Evolutionary conservation across 2,329 filamentous ascomycete genomes (phyloP), one percentile per base, ranked within the genome.

Genomic region (Diaporthe humulicola): DNA sequence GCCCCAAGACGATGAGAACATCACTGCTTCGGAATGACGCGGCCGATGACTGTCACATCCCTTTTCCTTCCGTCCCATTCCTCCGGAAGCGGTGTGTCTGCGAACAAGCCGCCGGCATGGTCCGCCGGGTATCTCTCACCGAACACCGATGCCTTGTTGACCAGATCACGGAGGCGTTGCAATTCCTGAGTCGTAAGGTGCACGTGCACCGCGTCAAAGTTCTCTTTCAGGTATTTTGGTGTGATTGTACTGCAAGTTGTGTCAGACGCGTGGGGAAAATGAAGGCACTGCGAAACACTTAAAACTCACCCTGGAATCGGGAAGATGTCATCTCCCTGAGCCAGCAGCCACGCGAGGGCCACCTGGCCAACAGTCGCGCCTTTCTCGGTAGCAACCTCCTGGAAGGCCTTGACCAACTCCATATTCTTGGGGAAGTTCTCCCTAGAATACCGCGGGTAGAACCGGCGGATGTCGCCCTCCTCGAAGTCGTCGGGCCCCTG

Each of bases 281-380:
- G 28, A 19, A 9, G 52, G 50, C 1, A 3, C 14, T 25, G 15
- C 1, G 15, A 36, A 25, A 40, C 3, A 4, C 12, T 22, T 22
- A 19, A 22, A 30, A 48, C 60, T 33, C 40, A 67, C 2, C 87
- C 88, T 0, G 86, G 88, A 69, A 89, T 93, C 0, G 92, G 90
- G 78, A 91, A 88, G 67, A 93, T 84, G 77, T 92, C 89, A 12
- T 84, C 82, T 8, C 87, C 88, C 72, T 88, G 86, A 8, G 85
- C 82, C 71, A 85, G 77, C 9, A 90, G 82, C 90, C 90, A 92
- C 2, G 87, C 88, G 10, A 92, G 78, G 1, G 88, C 86, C 22
- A 91, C 81, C 81, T 91, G 89, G 3, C 85, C 84, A 1, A 86
- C 79, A 0, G 88, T 89, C 71, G 81, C 84, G 0, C 84, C 84